Conservation (phyloP, 805 yeast genomes). For the Nakazawaea molendinolei region DNA sequence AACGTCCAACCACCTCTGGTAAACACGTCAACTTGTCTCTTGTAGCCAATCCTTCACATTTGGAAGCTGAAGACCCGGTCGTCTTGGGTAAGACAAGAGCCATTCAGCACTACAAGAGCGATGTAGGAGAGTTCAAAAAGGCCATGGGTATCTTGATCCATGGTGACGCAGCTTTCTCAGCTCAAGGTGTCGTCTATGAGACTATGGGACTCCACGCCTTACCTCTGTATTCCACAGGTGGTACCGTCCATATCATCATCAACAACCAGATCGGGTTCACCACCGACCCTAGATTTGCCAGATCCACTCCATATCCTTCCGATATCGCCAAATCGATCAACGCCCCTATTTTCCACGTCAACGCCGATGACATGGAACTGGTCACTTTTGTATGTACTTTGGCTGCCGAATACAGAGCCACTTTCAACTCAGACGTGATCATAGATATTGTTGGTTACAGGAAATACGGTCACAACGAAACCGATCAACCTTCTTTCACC, state of each 20-base stretch:
- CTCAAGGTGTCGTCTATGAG: constrained; percentile 98
- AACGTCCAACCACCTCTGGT: constrained; percentile 98
- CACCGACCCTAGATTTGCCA: constrained; percentile 94
- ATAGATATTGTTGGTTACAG: constrained; percentile 98
- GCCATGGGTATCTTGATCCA: constrained; percentile 91
- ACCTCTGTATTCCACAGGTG: constrained; percentile 97
- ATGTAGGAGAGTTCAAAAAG: constrained; percentile 73
- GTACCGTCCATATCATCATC: constrained; percentile 92
- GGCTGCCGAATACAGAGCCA: constrained; percentile 98
- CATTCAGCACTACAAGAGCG: constrained; percentile 84
- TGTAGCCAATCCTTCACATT: constrained; percentile 98
- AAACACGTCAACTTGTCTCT: constrained; percentile 90
- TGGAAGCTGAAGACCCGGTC: constrained; percentile 98
- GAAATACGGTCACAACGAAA: constrained; percentile 98
- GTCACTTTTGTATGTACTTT: constrained; percentile 85
- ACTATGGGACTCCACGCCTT: constrained; percentile 90
- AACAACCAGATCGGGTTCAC: constrained; percentile 99
- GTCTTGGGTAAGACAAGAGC: constrained; percentile 98
- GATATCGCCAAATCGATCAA: constrained; percentile 95
- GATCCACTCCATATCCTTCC: constrained; percentile 97
- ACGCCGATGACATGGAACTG: constrained; percentile 96
- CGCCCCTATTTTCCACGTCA: constrained; percentile 99
- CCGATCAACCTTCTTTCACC: constrained; percentile 98
- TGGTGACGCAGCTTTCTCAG: constrained; percentile 99
- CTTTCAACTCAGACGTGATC: constrained; percentile 93